These are phyloP conservation scores for Volvox africanus DNA, from an alignment of 139 green algal species.

Conservation along the genomic window DNA sequence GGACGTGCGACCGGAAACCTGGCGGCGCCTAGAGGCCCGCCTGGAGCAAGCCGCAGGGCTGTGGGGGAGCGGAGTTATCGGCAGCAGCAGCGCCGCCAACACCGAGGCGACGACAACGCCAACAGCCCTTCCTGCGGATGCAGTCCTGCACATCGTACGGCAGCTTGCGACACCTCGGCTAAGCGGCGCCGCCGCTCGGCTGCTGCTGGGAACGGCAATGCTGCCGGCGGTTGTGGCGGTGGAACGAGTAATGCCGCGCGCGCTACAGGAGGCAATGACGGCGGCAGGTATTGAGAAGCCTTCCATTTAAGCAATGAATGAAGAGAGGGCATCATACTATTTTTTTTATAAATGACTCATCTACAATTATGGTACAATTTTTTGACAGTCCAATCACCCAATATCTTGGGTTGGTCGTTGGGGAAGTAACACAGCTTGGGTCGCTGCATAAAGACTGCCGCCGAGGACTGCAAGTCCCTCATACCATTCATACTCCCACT, in stretches of 20 bases:
- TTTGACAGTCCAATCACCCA: no score
- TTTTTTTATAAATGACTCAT: no score
- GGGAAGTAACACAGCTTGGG: no score
- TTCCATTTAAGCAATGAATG: no score
- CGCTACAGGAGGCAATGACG: constrained; percentile 15
- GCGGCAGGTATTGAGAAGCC: constrained; percentile 13
- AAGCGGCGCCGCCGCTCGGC: constrained; percentile 29
- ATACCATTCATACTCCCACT: neutral
- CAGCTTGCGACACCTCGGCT: constrained; percentile 16
- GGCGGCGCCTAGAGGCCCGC: constrained; percentile 13
- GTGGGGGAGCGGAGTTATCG: neutral
- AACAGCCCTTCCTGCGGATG: neutral
- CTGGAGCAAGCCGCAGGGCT: neutral
- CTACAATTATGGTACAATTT: no score
- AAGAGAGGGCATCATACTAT: neutral
- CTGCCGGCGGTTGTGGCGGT: constrained; percentile 30
- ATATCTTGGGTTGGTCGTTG: no score
- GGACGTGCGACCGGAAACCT: neutral
- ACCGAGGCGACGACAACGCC: neutral
- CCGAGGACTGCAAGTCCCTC: neutral
- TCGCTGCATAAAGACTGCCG: neutral
- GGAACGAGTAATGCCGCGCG: constrained; percentile 19
- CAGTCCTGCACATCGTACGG: neutral
- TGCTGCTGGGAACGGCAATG: constrained; percentile 14
- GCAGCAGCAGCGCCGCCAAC: neutral